Evolutionary conservation across 208 protist species (phyloP), one percentile per base, ranked within the genome.

Genomic region (Vickermania spadyakhi): DNA sequence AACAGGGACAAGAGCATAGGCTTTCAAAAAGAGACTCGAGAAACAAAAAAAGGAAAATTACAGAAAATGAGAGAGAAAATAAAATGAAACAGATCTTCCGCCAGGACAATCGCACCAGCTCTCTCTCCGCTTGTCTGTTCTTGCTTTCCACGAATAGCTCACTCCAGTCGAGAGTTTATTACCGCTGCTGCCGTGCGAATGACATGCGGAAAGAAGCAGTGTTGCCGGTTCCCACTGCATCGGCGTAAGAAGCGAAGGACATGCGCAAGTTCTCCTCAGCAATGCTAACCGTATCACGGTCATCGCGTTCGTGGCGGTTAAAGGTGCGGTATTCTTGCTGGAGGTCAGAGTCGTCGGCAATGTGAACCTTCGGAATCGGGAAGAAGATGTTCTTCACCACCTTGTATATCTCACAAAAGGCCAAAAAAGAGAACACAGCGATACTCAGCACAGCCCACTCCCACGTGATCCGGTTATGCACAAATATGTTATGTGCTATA

Each of bases 381-480:
- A 88, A 91, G 68, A 79, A 62, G 49, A 65, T 67, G 72, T 94
- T 91, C 80, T 94, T 91, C 57, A 90, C 60, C 2, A 94, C 51
- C 67, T 91, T 94, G 80, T 94, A 88, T 0, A 89, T 14, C 69
- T 94, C 84, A 56, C 77, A 81, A 1, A 58, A 31, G 14, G 56
- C 14, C 18, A 92, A 23, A 58, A 92, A 94, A 52, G 82, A 30
- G 11, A 89, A 28, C 2, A 86, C 31, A 36, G 66, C 62, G 11
- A 87, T 55, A 2, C 54, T 76, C 18, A 94, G 68, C 13, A 90
- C 75, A 18, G 58, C 87, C 87, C 87, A 94, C 57, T 94, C 74
- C 87, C 87, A 94, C 22, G 84, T 91, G 31, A 94, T 71, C 76
- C 68, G 84, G 68, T 82, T 60, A 58, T 94, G 87, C 53, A 89